Conservation (phyloP, 2,329 filamentous ascomycete genomes). For the Leptographium galeiforme region DNA sequence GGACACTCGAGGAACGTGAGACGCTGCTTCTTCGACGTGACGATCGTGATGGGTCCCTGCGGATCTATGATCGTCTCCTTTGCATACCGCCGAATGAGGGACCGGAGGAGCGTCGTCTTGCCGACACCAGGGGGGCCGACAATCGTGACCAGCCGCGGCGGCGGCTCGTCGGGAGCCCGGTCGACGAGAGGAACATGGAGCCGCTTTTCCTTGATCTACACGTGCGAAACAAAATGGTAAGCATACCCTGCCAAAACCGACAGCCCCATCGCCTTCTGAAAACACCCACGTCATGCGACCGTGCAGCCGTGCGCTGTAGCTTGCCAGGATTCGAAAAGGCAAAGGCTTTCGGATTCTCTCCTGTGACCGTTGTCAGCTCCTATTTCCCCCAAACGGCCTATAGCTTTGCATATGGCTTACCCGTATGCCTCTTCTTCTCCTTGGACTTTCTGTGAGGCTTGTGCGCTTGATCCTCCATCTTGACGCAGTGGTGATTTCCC, state of each 20-base stretch:
- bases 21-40: conserved; percentile 89
- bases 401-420: conserved; percentile 28
- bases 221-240: neutral
- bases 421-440: conserved; percentile 64
- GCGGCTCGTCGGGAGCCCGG: conserved; percentile 86
- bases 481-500: conserved; percentile 16
- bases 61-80: conserved; percentile 89
- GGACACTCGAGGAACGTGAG: conserved; percentile 95
- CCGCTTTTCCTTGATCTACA: conserved; percentile 81
- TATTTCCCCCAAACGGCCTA: neutral
- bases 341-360: conserved; percentile 81
- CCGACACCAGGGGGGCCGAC: conserved; percentile 61
- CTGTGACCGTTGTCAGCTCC: conserved; percentile 26
- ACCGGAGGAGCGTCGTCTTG: conserved; percentile 42
- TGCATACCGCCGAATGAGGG: conserved; percentile 81
- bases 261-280: neutral
- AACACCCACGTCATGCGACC: conserved; percentile 52
- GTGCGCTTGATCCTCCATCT: conserved; percentile 74
- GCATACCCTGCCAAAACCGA: neutral
- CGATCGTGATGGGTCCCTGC: conserved; percentile 83
- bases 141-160: conserved; percentile 82
- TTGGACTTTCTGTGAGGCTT: conserved; percentile 77
- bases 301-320: conserved; percentile 59
- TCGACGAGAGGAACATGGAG: conserved; percentile 95
- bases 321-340: conserved; percentile 71